A percentile compares a stretch with the other conserved stretches of the same genome.
These are phyloP conservation scores for Cladosporium sp. DNA, from an alignment of 2,329 filamentous ascomycete species.

Conservation along the genomic window DNA sequence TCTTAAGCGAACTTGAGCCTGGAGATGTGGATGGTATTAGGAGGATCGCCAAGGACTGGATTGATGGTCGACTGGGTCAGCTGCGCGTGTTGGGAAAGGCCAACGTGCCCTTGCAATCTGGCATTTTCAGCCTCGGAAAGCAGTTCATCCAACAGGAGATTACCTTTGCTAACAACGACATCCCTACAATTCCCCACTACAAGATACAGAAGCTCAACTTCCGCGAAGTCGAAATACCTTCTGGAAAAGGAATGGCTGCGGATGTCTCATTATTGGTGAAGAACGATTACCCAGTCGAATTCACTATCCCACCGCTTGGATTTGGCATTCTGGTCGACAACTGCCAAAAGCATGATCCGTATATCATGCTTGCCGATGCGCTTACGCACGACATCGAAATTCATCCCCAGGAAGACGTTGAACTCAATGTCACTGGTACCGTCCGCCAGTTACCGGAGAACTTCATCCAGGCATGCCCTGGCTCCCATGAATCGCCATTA, in stretches of 20 bases:
- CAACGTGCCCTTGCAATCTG: slow-evolving; percentile 69
- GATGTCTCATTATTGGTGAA: slow-evolving; percentile 69
- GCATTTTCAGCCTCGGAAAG: slow-evolving; percentile 72
- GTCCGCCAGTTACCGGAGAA: slow-evolving; percentile 70
- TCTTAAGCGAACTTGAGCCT: slow-evolving; percentile 70
- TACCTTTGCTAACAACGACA: slow-evolving; percentile 66
- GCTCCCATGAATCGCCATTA: slow-evolving; percentile 73
- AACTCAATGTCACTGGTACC: slow-evolving; percentile 65
- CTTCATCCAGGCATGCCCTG: slow-evolving; percentile 70
- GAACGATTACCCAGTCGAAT: slow-evolving; percentile 74
- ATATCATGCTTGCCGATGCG: slow-evolving; percentile 75
- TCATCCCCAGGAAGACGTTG: slow-evolving; percentile 62
- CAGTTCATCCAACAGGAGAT: slow-evolving; percentile 72
- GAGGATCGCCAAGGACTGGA: slow-evolving; percentile 79
- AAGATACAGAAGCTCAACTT: slow-evolving; percentile 79
- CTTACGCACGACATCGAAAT: slow-evolving; percentile 64
- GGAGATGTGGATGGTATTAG: slow-evolving; percentile 75
- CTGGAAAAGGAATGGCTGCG: slow-evolving; percentile 66
- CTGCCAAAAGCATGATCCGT: slow-evolving; percentile 66
- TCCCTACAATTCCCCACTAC: slow-evolving; percentile 76
- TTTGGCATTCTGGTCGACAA: slow-evolving; percentile 85
- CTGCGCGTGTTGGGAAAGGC: slow-evolving; percentile 72
- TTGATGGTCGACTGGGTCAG: slow-evolving; percentile 70
- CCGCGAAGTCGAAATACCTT: slow-evolving; percentile 60
- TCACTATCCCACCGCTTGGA: slow-evolving; percentile 72